Percentiles rank a stretch among this genome's conserved stretches.
Conservation (phyloP, 768 basidiomycete species). For the Leccinum fibrillosum region DNA sequence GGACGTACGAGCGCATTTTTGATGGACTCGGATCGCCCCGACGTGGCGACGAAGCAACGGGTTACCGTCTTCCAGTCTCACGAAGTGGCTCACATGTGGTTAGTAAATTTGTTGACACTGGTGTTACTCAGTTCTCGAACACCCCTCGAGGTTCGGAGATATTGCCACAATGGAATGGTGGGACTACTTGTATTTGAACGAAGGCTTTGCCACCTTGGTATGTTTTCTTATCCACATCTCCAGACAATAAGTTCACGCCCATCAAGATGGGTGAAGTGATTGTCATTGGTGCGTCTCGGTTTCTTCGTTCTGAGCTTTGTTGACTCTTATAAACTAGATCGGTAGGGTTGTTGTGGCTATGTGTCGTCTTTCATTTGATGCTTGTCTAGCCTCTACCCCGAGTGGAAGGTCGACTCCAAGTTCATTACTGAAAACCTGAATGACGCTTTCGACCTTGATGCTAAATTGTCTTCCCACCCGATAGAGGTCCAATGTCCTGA, state of each 20-base stretch:
- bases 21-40: conserved; percentile 71
- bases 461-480: conserved; percentile 85
- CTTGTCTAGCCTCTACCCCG: conserved; percentile 63
- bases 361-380: neutral
- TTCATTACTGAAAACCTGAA: conserved; percentile 81
- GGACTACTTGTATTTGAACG: conserved; percentile 80
- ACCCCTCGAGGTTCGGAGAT: conserved; percentile 69
- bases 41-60: conserved; percentile 72
- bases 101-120: conserved; percentile 13
- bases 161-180: conserved; percentile 95
- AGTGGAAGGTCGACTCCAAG: conserved; percentile 79
- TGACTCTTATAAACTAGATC: conserved; percentile 41
- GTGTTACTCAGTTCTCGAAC: conserved; percentile 10
- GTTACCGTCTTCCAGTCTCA: conserved; percentile 79
- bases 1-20: conserved; percentile 82
- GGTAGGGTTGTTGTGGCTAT: conserved; percentile 34
- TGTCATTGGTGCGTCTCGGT: conserved; percentile 53
- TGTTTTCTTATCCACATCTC: conserved; percentile 19
- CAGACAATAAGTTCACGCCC: conserved; percentile 1
- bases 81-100: conserved; percentile 86
- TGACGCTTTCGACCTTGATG: conserved; percentile 77
- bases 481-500: conserved; percentile 91
- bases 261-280: conserved; percentile 84
- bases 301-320: neutral
- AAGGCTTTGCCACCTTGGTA: conserved; percentile 88